Base-by-base conservation (phyloP, 2,329 filamentous ascomycete species). In the Coniochaeta pulveracea region DNA sequence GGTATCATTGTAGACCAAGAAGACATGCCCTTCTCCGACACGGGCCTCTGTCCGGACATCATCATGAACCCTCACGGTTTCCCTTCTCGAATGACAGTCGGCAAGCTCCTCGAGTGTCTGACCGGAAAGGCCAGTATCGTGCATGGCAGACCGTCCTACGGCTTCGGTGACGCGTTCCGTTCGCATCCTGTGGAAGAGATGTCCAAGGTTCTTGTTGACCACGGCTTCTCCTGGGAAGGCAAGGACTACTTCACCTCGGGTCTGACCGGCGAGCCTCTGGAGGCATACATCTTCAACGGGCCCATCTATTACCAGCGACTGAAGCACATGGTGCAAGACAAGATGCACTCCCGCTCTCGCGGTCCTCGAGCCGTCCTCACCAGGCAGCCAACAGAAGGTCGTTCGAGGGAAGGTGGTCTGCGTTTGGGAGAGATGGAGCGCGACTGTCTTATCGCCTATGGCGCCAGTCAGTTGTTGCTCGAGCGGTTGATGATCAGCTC, bases 21-120 rank as follows among this genome's bases (percentile, higher is more conserved):
- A 51, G 91, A 98, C 52, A 82, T 98, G 76, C 91, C 91, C 0
- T 98, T 98, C 61, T 82, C 82, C 22, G 91, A 98, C 57, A 66
- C 71, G 34, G 93, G 91, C 3, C 75, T 98, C 44, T 80, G 78
- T n/a, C 91, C 91, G 0, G 91, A 98, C 57, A 95, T 98, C 45
- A 98, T 98, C 73, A 98, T 98, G 91, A 98, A 98, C 64, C 91
- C 93, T 1, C 91, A 98, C 61, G 91, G 91, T 77, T 98, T 98
- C 69, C 91, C 91, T 2, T 96, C 89, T 19, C 91, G 91, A 57
- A 98, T 98, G 91, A 98, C 91, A 34, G 91, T 98, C 41, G 91
- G 91, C 19, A 98, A 98, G 59, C 82, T 98, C 66, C 74, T 98
- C 33, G 91, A 98, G 54, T 83, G 94, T 27, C 69, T 98, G 11